These are phyloP conservation scores for Termitomyces sp. DNA, from an alignment of 768 basidiomycete species.

Conservation along the genomic window DNA sequence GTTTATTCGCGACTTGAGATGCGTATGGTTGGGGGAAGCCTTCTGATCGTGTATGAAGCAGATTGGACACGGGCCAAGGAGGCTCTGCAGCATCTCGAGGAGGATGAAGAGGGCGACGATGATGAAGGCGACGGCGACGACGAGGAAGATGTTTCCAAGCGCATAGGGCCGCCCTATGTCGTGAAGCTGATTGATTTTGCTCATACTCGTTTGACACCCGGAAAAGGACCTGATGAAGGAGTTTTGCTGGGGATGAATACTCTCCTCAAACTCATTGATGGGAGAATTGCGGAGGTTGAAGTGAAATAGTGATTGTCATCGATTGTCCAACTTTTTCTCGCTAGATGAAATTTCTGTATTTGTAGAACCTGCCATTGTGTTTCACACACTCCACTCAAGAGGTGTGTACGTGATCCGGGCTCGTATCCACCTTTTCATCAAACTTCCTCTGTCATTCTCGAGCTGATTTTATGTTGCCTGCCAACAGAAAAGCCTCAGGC, in stretches of 20 bases:
- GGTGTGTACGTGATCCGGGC: too few species aligned
- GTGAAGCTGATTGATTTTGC: constrained; percentile 94
- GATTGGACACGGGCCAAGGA: constrained; percentile 28
- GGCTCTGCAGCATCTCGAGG: constrained; percentile 12
- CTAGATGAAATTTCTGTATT: neutral
- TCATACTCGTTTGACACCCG: constrained; percentile 65
- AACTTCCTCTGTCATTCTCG: too few species aligned
- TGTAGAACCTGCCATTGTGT: neutral
- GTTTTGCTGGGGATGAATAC: constrained; percentile 72
- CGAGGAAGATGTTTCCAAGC: constrained; percentile 20
- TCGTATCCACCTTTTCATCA: too few species aligned
- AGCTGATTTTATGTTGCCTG: too few species aligned
- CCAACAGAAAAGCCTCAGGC: neutral
- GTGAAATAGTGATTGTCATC: neutral
- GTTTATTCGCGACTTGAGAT: constrained; percentile 53
- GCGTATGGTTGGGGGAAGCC: constrained; percentile 76
- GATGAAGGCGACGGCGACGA: constrained; percentile 11
- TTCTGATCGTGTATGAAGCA: constrained; percentile 73
- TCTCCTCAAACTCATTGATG: constrained; percentile 50
- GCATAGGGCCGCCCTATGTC: constrained; percentile 44
- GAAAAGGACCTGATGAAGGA: constrained; percentile 73
- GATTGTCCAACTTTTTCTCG: neutral
- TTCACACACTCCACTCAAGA: neutral
- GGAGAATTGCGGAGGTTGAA: constrained; percentile 16
- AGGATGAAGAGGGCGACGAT: constrained; percentile 4